Conservation (phyloP, 331 rosid species). For the Arachis monticola region DNA sequence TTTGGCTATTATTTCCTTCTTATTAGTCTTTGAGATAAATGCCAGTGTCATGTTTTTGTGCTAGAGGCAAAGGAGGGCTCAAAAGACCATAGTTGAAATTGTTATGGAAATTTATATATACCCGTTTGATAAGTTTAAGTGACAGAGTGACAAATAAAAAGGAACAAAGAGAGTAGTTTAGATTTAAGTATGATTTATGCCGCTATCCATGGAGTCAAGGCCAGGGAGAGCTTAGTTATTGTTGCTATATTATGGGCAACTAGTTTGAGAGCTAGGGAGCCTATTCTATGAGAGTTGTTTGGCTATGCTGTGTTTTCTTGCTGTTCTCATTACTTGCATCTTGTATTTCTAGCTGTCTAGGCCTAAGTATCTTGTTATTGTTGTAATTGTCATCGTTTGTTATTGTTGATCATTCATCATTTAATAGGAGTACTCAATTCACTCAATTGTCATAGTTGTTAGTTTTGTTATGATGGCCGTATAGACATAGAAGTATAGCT, state of each 20-base stretch:
- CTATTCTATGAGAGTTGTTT: neutral
- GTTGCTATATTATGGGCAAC: neutral
- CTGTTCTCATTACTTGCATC: neutral
- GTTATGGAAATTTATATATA: no score
- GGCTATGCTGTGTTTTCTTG: neutral
- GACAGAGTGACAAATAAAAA: no score
- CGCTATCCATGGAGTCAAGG: no score
- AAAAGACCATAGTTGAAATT: no score
- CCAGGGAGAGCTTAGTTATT: no score
- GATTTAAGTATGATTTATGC: no score
- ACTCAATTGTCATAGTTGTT: neutral
- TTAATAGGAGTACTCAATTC: neutral
- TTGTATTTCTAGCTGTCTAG: neutral
- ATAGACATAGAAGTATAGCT: neutral
- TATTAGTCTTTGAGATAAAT: neutral
- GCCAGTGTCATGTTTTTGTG: slow-evolving; percentile 18
- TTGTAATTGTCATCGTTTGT: neutral
- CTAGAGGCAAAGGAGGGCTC: neutral
- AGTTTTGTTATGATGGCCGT: neutral
- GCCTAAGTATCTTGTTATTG: neutral
- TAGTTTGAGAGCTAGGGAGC: neutral
- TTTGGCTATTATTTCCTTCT: no score
- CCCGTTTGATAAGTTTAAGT: no score
- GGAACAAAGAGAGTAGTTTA: no score
- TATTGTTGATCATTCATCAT: neutral